Percentiles rank a stretch among this genome's conserved stretches.
Evolutionary conservation across 495 filamentous ascomycete genomes (phyloP).

Genomic region (Tuber umbilicatum): DNA sequence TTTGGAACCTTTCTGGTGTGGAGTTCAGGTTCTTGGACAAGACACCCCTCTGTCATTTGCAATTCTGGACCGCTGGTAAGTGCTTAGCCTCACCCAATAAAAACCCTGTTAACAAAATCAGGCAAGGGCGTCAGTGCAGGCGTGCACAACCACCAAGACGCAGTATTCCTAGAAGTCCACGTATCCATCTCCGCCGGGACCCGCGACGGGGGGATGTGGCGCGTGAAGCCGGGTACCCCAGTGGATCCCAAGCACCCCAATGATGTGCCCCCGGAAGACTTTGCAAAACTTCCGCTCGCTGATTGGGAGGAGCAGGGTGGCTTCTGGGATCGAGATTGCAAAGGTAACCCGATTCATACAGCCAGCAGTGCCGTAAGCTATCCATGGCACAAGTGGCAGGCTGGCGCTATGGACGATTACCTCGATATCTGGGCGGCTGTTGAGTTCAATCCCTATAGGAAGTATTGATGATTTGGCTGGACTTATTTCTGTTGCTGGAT

Average conservation of each 20-base stretch:
- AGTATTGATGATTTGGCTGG: constrained; percentile 7
- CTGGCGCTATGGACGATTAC: constrained; percentile 1
- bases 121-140: constrained; percentile 20
- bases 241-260: constrained; percentile 7
- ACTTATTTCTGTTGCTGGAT: not conserved
- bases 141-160: constrained; percentile 25
- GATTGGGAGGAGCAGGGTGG: constrained; percentile 19
- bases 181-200: constrained; percentile 21
- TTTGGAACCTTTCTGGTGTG: constrained; percentile 32
- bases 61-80: constrained; percentile 31
- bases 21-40: constrained; percentile 26
- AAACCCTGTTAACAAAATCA: not conserved
- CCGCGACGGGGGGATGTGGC: constrained; percentile 27
- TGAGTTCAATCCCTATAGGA: constrained; percentile 19
- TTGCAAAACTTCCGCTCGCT: constrained; percentile 8
- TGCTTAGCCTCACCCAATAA: not conserved
- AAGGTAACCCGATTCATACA: constrained; percentile 1
- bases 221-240: constrained; percentile 8
- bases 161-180: constrained; percentile 25
- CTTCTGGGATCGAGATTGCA: constrained; percentile 16
- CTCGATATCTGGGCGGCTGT: constrained; percentile 28
- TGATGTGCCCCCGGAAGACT: constrained; percentile 1
- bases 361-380: constrained; percentile 14
- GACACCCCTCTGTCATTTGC: constrained; percentile 24
- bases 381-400: constrained; percentile 35